Base-by-base conservation (phyloP, 1,284 basidiomycete genomes). In the Cystobasidium sp. region DNA sequence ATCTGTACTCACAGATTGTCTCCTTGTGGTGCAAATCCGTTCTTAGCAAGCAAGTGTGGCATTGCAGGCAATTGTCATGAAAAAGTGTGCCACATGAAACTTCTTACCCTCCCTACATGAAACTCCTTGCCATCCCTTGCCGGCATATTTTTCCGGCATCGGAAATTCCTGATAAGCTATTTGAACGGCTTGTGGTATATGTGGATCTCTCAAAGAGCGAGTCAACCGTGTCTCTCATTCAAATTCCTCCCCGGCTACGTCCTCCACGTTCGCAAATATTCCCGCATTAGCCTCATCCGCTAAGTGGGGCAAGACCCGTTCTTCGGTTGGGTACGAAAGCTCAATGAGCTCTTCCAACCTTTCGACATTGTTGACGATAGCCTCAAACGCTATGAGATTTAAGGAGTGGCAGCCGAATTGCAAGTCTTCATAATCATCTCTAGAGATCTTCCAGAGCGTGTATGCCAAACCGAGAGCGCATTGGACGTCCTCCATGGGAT, bases 321-420 rank as follows among this genome's bases (percentile, higher is more conserved):
- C 37, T 24, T 63, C 61, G 12, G 61, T 51, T 24, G 43, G 44
- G 43, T 18, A 47, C 6, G n/a, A 31, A 14, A 63, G 61, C 20
- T 63, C 47, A 12, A 63, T 63, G 44, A 47, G 61, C 47, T 63
- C 61, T 63, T 63, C 61, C 43, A 63, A 63, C 1, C 61, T 9
- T 49, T 63, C 61, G 20, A 63, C 47, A 39, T 51, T 49, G 14
- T 37, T 24, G 24, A 47, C 44, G 12, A 63, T 49, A 9, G 43
- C 44, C 22, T 63, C 61, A 44, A 63, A 63, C 3, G 61, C 61
- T 18, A 63, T 47, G 7, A 63, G 47, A n/a, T 63, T 63, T 1
- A 63, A 24, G 20, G 61, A 63, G 20, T 63, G 47, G 22, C 44
- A 63, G 16, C 61, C 61, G 31, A 63, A 63, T 37, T 46, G 20